These are phyloP conservation scores for Vaccinium myrtillus DNA, from an alignment of 148 eudicot species.

Conservation along the genomic window DNA sequence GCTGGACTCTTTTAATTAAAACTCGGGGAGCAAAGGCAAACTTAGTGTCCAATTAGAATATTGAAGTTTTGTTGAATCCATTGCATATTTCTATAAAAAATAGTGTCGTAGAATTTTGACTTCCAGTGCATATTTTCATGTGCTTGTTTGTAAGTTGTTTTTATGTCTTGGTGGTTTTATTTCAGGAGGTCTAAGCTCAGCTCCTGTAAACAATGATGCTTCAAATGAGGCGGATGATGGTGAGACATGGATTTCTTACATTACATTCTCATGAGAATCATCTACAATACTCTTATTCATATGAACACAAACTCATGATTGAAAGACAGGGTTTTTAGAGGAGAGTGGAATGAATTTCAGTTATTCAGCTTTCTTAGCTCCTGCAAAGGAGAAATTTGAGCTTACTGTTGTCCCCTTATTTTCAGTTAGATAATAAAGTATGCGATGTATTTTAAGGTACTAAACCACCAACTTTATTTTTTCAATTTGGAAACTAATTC, in stretches of 20 bases:
- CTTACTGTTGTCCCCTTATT: too few species aligned
- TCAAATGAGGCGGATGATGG: constrained; percentile 66
- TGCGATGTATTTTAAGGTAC: too few species aligned
- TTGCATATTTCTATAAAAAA: background rate
- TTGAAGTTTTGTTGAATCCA: background rate
- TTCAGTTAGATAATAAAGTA: too few species aligned
- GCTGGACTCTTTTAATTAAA: background rate
- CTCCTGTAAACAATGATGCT: constrained; percentile 35
- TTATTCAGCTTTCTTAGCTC: background rate
- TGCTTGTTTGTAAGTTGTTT: too few species aligned
- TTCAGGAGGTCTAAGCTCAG: constrained; percentile 60
- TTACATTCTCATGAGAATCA: background rate
- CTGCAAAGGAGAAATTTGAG: background rate
- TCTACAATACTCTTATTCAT: background rate
- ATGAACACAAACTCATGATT: background rate
- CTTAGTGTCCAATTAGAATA: background rate
- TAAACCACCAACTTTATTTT: background rate
- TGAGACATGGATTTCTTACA: constrained; percentile 31
- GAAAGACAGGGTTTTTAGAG: background rate
- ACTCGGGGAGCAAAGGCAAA: background rate
- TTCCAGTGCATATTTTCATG: background rate
- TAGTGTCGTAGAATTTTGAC: background rate
- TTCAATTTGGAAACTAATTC: too few species aligned
- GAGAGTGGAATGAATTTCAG: background rate
- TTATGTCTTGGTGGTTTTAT: constrained; percentile 4